Conservation (phyloP, 1,139 yeast genomes). For the Taphrina deformans region DNA sequence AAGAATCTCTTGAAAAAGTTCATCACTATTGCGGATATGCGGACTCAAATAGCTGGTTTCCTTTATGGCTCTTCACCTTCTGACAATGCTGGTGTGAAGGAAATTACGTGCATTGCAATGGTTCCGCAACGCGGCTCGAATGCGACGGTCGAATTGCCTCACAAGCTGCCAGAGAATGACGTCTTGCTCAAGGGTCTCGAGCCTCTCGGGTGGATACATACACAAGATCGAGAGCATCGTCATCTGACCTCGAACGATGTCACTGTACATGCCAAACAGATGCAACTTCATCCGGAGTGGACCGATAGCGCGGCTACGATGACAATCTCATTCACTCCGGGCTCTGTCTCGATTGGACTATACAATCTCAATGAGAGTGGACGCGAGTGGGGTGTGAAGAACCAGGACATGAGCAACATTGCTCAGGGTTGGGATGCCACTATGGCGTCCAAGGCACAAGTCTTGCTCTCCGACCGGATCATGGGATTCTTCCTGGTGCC, state of each 20-base stretch:
- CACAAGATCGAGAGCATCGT: constrained; percentile 60
- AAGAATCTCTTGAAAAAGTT: constrained; percentile 75
- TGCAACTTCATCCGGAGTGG: constrained; percentile 46
- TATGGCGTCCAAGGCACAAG: constrained; percentile 65
- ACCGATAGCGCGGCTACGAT: constrained; percentile 55
- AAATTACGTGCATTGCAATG: constrained; percentile 69
- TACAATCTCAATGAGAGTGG: constrained; percentile 66
- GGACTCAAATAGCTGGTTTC: constrained; percentile 80
- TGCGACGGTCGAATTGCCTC: constrained; percentile 59
- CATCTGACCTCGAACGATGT: constrained; percentile 71
- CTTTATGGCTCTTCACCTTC: constrained; percentile 73
- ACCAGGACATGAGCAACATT: constrained; percentile 51
- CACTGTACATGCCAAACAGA: constrained; percentile 58
- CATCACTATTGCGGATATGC: constrained; percentile 74
- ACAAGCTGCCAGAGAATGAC: constrained; percentile 41
- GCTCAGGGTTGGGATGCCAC: constrained; percentile 46
- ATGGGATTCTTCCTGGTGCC: constrained; percentile 88
- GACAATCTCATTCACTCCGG: constrained; percentile 74
- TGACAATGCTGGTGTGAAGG: constrained; percentile 72
- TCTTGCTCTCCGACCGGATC: constrained; percentile 71
- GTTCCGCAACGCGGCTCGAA: constrained; percentile 86
- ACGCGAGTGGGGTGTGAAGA: constrained; percentile 70
- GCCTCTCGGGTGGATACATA: constrained; percentile 48
- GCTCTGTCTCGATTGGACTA: constrained; percentile 76
- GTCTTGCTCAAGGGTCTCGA: constrained; percentile 46